Percentiles rank a stretch among this genome's conserved stretches.
Evolutionary conservation across 192 early-diverging fungal genomes (phyloP).

Genomic region (Podila epicladia): DNA sequence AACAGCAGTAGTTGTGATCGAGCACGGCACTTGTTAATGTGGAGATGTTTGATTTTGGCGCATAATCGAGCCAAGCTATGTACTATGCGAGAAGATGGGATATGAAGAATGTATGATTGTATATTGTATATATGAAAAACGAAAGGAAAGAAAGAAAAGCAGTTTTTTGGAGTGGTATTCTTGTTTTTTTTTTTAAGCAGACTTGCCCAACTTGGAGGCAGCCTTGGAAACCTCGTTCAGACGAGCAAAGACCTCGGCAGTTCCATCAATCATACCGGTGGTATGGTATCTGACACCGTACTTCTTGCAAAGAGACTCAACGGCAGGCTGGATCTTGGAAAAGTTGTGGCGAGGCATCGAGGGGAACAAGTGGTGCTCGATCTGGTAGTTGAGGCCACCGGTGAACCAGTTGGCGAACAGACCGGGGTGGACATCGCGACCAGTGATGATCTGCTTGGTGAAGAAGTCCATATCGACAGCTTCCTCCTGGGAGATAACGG

Average conservation of each 20-base stretch:
- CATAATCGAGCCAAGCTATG: too few relatives aligned
- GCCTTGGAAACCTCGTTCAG: slow-evolving; percentile 58
- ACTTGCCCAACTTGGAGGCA: slow-evolving; percentile 51
- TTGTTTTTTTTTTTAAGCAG: slow-evolving; percentile 10
- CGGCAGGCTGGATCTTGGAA: slow-evolving; percentile 66
- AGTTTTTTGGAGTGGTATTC: not conserved
- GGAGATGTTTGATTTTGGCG: too few relatives aligned
- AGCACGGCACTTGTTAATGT: not conserved
- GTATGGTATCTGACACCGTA: slow-evolving; percentile 71
- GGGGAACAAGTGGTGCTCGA: slow-evolving; percentile 91
- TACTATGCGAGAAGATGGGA: not conserved
- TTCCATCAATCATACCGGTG: slow-evolving; percentile 68
- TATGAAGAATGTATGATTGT: not conserved
- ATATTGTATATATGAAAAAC: not conserved
- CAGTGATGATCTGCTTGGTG: slow-evolving; percentile 79
- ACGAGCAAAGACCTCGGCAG: slow-evolving; percentile 67
- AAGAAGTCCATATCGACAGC: slow-evolving; percentile 78
- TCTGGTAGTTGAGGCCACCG: slow-evolving; percentile 86
- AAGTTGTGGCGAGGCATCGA: slow-evolving; percentile 81
- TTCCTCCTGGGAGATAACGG: slow-evolving; percentile 74
- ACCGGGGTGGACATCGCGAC: slow-evolving; percentile 72
- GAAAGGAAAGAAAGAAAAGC: not conserved
- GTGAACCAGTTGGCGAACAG: slow-evolving; percentile 83
- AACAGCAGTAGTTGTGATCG: not conserved
- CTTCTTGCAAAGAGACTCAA: slow-evolving; percentile 74